These are phyloP conservation scores for Chrysochromulina parva DNA, from an alignment of 78 protist species.

Conservation along the genomic window DNA sequence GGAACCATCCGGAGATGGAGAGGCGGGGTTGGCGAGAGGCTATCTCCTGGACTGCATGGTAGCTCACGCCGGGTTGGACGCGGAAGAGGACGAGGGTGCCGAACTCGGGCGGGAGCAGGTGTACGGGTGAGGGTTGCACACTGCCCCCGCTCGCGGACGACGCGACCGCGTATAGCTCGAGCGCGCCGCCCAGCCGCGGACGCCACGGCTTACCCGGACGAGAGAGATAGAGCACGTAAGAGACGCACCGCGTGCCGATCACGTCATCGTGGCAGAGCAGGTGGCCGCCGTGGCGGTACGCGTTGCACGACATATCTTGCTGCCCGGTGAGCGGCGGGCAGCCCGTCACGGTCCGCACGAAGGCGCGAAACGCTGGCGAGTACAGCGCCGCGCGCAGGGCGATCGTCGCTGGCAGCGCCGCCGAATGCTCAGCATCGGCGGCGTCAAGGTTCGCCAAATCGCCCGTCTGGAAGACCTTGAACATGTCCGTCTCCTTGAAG, in stretches of 20 bases:
- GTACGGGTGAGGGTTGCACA: background rate
- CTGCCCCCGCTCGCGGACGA: background rate
- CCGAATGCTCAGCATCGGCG: background rate
- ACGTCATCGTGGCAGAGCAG: slow-evolving; percentile 67
- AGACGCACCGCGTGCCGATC: slow-evolving; percentile 56
- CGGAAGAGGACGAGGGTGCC: slow-evolving; percentile 47
- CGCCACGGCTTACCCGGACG: slow-evolving; percentile 37
- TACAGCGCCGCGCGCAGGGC: slow-evolving; percentile 49
- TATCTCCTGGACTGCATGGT: slow-evolving; percentile 57
- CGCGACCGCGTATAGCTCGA: slow-evolving; percentile 44
- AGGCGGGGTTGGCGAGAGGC: background rate
- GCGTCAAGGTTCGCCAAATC: slow-evolving; percentile 53
- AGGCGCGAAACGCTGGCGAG: slow-evolving; percentile 34
- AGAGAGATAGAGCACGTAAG: slow-evolving; percentile 56
- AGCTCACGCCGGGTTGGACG: slow-evolving; percentile 48
- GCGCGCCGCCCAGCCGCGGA: slow-evolving; percentile 48
- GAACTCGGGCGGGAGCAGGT: slow-evolving; percentile 24
- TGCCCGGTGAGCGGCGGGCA: slow-evolving; percentile 29
- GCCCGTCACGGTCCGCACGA: slow-evolving; percentile 41
- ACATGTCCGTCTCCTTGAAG: slow-evolving; percentile 65
- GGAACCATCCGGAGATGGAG: slow-evolving; percentile 49
- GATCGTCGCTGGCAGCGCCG: slow-evolving; percentile 5
- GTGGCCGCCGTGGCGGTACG: slow-evolving; percentile 48
- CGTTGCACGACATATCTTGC: slow-evolving; percentile 38
- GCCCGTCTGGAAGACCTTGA: slow-evolving; percentile 51